These are phyloP conservation scores for Thalassiosira delicatula DNA, from an alignment of 352 stramenopile genomes.

Conservation along the genomic window DNA sequence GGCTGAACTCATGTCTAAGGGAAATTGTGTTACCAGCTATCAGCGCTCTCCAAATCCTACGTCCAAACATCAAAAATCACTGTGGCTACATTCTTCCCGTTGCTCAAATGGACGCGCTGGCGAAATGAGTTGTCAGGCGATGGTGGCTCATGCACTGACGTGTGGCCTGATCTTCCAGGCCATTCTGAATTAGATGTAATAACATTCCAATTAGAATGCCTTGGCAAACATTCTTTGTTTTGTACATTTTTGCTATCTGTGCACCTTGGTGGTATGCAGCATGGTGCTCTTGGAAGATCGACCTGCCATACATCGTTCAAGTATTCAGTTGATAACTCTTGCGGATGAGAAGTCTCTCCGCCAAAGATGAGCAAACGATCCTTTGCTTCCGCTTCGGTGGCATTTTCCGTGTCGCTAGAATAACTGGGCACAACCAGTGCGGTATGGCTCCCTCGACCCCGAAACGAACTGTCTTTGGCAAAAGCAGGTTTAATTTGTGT, in stretches of 20 bases:
- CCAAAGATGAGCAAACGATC: conserved; percentile 68
- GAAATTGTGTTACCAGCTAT: conserved; percentile 54
- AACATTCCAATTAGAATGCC: conserved; percentile 39
- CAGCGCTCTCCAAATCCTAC: conserved; percentile 47
- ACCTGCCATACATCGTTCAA: conserved; percentile 84
- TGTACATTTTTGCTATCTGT: too few species aligned
- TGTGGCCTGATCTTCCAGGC: conserved; percentile 72
- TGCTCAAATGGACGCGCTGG: conserved; percentile 74
- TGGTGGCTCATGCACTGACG: conserved; percentile 74
- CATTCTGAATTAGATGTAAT: conserved; percentile 55
- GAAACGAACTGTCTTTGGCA: conserved; percentile 47
- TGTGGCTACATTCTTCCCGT: conserved; percentile 66
- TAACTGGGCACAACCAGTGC: conserved; percentile 43
- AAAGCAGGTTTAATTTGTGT: conserved; percentile 69
- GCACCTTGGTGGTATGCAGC: conserved; percentile 35
- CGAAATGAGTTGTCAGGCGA: conserved; percentile 74
- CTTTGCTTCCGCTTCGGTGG: conserved; percentile 2
- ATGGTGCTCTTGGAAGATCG: conserved; percentile 60
- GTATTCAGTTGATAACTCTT: conserved; percentile 56
- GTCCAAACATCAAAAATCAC: conserved; percentile 80
- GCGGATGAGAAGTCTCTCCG: conserved; percentile 58
- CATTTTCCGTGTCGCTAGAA: conserved; percentile 9
- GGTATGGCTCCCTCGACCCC: conserved; percentile 57
- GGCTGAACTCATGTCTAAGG: conserved; percentile 24
- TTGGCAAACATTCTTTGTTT: conserved; percentile 40